Base-by-base conservation (phyloP, 139 green algal genomes). In the Closterium sp. region DNA sequence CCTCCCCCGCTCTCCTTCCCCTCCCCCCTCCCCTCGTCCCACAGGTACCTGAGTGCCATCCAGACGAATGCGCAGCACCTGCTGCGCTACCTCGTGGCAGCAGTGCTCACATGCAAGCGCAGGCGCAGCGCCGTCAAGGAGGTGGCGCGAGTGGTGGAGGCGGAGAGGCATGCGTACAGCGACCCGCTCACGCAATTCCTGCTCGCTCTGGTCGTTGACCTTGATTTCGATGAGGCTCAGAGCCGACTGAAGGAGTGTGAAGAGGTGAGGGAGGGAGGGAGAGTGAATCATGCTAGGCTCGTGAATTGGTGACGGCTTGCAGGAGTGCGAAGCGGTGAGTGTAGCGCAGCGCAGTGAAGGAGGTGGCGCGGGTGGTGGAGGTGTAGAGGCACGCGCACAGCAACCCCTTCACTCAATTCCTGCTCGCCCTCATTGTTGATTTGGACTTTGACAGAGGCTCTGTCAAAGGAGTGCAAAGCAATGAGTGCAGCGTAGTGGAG, bases 171-270 rank as follows among this genome's bases (percentile, higher is more conserved):
- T 88, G 29, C 96, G 85, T 96, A 97, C 94, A 92, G 70, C 50
- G 97, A 98, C 94, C 96, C 97, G 6, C 93, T 98, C 92, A 98
- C 96, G 29, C 95, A 99, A 91, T 99, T 99, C 94, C 91, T 99
- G 89, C 95, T 97, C 91, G 96, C 92, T 91, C 95, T 99, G 70
- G 99, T 98, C 93, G 96, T 98, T 29, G 91, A 99, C 86, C 98
- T 98, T 93, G 98, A 99, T 95, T 99, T 99, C 95, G 97, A 99
- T 34, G 97, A 96, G 27, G 98, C 98, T n/a, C 98, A 99, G 96
- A 93, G 97, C 94, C 97, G 97, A 94, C 97, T 99, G 31, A 93
- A 95, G 84, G 95, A 98, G 94, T 99, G 97, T 93, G 96, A 98
- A 93, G 95, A 95, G 91, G 96, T 99, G 91, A 28, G 90, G 28